Percentiles rank a stretch among this genome's conserved stretches.
phyloP scores from a whole-genome alignment of 306 rosid species.

The Castanea crenata region DNA sequence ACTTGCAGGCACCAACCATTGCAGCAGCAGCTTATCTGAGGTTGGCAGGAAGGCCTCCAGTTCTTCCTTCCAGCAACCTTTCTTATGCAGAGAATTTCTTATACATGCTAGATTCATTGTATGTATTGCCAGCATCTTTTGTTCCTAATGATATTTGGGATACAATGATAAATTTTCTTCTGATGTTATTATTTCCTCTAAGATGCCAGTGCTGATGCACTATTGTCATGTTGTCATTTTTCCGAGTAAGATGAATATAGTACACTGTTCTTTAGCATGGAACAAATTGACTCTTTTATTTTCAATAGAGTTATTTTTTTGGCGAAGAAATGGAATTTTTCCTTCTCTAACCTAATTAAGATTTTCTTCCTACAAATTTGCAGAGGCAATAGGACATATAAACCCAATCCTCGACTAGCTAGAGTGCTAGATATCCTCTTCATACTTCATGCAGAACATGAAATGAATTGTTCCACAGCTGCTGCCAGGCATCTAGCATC shows the following conservation, averaged over 20 bases:
- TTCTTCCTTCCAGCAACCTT: conserved; percentile 79
- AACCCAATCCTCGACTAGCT: conserved; percentile 81
- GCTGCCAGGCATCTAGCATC: conserved; percentile 88
- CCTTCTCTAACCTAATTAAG: background rate
- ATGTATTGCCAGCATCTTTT: conserved; percentile 24
- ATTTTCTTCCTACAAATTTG: conserved; percentile 17
- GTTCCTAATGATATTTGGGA: conserved; percentile 1
- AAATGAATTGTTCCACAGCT: conserved; percentile 95
- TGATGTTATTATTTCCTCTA: background rate
- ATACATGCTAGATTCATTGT: conserved; percentile 94
- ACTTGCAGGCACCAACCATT: conserved; percentile 74
- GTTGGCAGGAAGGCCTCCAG: conserved; percentile 83
- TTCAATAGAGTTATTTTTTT: background rate
- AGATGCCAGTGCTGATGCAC: background rate
- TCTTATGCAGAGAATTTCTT: conserved; percentile 82
- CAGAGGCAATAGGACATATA: conserved; percentile 78
- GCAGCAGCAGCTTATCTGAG: conserved; percentile 86
- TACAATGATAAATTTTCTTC: background rate
- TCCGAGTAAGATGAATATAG: background rate
- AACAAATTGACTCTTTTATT: background rate
- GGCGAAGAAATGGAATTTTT: background rate
- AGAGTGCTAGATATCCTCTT: conserved; percentile 82
- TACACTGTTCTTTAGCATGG: background rate
- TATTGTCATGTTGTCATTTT: background rate
- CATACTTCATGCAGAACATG: conserved; percentile 88